A percentile compares a stretch with the other conserved stretches of the same genome.
These are phyloP conservation scores for Tephrocybe sp. DNA, from an alignment of 768 basidiomycete genomes.

Conservation along the genomic window DNA sequence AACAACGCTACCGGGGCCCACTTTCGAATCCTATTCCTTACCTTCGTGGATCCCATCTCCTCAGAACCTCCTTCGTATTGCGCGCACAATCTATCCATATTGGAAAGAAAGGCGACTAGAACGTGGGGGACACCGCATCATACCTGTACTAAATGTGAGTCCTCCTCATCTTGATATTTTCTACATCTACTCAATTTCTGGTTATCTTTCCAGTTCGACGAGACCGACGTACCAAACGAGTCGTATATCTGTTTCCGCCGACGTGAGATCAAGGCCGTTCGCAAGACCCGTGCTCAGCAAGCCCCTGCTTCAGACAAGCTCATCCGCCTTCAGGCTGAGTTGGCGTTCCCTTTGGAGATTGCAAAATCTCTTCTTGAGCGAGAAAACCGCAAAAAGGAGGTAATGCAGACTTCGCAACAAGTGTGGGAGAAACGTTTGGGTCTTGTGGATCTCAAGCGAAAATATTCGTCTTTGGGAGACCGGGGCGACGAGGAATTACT, in stretches of 20 bases:
- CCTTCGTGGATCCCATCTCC: constrained; percentile 73
- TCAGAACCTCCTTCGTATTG: constrained; percentile 61
- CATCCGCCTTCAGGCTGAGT: constrained; percentile 74
- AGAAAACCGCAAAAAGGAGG: constrained; percentile 74
- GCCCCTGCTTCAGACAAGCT: constrained; percentile 89
- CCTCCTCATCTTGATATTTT: not conserved
- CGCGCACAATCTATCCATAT: constrained; percentile 77
- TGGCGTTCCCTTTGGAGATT: constrained; percentile 71
- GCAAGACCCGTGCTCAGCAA: constrained; percentile 93
- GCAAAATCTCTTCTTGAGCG: constrained; percentile 68
- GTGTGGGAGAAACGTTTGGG: constrained; percentile 81
- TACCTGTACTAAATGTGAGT: constrained; percentile 85
- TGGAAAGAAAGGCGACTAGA: constrained; percentile 87
- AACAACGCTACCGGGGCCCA: constrained; percentile 52
- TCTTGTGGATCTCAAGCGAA: constrained; percentile 79
- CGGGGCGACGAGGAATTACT: constrained; percentile 74
- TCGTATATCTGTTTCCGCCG: constrained; percentile 98
- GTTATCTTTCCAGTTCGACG: constrained; percentile 64
- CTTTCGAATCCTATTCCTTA: constrained; percentile 67
- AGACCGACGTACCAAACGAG: constrained; percentile 85
- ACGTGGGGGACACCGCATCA: constrained; percentile 80
- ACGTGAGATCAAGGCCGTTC: constrained; percentile 89
- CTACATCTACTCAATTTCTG: not conserved
- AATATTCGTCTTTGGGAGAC: constrained; percentile 58
- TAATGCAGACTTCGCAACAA: constrained; percentile 52